Evolutionary conservation across 2,329 filamentous ascomycete genomes (phyloP), one percentile per base, ranked within the genome.

Genomic region (Claviceps capensis): DNA sequence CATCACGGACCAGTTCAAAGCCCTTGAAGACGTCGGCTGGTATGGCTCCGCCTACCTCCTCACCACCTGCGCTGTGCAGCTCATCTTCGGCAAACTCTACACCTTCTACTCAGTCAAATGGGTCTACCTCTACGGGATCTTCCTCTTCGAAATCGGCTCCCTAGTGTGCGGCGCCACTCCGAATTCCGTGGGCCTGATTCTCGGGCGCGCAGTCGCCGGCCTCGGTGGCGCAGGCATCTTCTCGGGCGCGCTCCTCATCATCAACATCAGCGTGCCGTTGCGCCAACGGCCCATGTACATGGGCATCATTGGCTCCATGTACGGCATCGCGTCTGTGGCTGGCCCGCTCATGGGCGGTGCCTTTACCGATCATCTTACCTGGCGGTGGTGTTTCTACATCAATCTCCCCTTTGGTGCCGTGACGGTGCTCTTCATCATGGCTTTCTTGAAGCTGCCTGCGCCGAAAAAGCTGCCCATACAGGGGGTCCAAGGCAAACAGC

Each of bases 181-280:
- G 2, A 59, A 61, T 51, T 65, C 63, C 36, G 53, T 61, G 9
- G 59, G 61, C 5, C 63, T 69, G 49, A 69, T 69, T 49, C 52
- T 65, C 30, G 67, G 67, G 36, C 60, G 67, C 5, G 65, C 65
- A 16, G 57, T 69, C 16, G 61, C 66, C 0, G 67, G 67, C 5
- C 55, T 68, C 23, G 73, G 73, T 36, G 63, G 72, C 14, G 67
- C 75, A 11, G 70, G 70, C 22, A 69, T 70, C 50, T 74, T 75
- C 58, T 72, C 70, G 17, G 74, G 73, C 1, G 65, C 65, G 1
- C 57, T 69, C 36, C 65, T 65, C 22, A 69, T 77, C 53, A 68
- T 75, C 37, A 63, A 64, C n/a, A 63, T 65, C 48, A 64, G 61
- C 3, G 65, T 68, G 1, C 66, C 67, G 5, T 59, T 68, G 17